Evolutionary conservation across 768 basidiomycete genomes (phyloP).

Genomic region (Lactifluus piperatus): DNA sequence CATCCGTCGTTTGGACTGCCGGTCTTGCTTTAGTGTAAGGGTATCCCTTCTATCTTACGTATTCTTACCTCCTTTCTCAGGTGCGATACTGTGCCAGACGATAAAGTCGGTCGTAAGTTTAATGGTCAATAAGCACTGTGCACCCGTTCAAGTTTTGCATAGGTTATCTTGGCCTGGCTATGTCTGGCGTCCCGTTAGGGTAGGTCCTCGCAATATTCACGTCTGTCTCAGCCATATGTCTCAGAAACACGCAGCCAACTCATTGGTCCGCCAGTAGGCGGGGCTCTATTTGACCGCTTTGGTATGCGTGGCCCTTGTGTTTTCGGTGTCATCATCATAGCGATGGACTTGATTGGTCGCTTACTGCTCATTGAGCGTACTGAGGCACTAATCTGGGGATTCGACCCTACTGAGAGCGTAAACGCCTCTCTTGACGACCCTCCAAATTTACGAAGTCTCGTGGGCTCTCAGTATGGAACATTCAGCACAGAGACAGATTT

Average conservation of each 20-base stretch:
- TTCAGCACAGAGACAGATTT: neutral
- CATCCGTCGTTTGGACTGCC: constrained; percentile 33
- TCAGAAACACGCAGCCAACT: constrained; percentile 23
- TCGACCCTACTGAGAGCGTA: constrained; percentile 19
- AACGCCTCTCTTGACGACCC: neutral
- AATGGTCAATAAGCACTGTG: neutral
- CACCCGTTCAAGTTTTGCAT: neutral
- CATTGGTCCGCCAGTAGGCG: constrained; percentile 33
- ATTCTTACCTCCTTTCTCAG: constrained; percentile 17
- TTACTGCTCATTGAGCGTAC: constrained; percentile 32
- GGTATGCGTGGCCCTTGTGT: constrained; percentile 34
- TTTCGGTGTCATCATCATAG: constrained; percentile 29
- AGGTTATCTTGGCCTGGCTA: constrained; percentile 35
- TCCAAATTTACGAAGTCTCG: neutral
- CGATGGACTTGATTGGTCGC: constrained; percentile 30
- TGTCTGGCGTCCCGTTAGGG: constrained; percentile 34
- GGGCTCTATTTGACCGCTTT: constrained; percentile 29
- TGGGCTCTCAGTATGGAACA: neutral
- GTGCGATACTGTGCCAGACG: constrained; percentile 32
- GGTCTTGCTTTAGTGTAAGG: constrained; percentile 33
- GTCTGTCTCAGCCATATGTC: neutral
- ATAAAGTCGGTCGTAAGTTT: constrained; percentile 29
- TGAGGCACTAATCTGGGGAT: constrained; percentile 28
- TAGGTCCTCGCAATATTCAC: constrained; percentile 9
- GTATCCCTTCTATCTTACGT: neutral